Base-by-base conservation (phyloP, 2,329 filamentous ascomycete genomes). In the Cyphellophora europaea region DNA sequence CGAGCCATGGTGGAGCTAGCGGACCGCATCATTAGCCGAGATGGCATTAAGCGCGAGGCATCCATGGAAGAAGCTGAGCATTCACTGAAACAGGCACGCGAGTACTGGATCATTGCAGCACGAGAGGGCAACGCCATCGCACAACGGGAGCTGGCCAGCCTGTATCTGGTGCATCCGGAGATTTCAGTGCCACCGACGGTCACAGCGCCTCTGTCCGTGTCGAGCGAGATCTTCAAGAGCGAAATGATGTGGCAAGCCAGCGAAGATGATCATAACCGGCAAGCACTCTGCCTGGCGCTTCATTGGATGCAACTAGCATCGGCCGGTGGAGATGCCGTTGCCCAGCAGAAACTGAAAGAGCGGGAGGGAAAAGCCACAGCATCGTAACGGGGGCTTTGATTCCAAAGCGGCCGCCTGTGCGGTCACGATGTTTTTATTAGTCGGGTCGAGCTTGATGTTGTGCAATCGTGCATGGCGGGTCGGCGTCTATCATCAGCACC, bases 231-330 rank as follows among this genome's bases (percentile, higher is more conserved):
- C 0, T 96, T 96, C 65, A 91, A 89, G 60, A 81, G 82, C 48
- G 76, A 86, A 37, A 77, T 91, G 49, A 85, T 93, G 71, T 63
- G 67, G 43, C 67, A 67, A 44, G 38, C 35, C 23, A 74, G 81
- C 49, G 67, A 71, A 11, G 69, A 85, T 27, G 30, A 28, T 27
- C 17, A 27, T 21, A 38, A 28, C 36, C 84, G 85, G 2, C 81
- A 81, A 35, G 77, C 87, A 27, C 91, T 96, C 83, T 95, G 88
- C 51, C 76, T 94, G 38, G 89, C 89, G 6, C 79, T 93, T 59
- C 89, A 96, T 65, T 96, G 89, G 88, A 95, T 96, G 87, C 85
- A 89, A 62, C 69, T 84, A 46, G 87, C 84, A 23, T 82, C 85
- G 49, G 72, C 74, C 36, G 87, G 87, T n/a, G 87, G 87, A 1